Evolutionary conservation across 768 basidiomycete species (phyloP).

Genomic region (Leccinum arenicola): DNA sequence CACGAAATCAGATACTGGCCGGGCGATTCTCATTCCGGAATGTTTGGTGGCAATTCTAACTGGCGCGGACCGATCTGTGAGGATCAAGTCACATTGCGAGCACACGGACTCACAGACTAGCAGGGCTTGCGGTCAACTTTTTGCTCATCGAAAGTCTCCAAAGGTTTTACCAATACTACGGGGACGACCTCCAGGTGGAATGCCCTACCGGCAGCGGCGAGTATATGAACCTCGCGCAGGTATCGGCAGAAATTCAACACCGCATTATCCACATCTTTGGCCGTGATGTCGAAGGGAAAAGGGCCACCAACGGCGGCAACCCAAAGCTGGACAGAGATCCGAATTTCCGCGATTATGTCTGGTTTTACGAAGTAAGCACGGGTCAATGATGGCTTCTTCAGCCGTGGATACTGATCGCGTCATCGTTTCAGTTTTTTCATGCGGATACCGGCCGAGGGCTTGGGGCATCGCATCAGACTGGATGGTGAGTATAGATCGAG

Average conservation of each 20-base stretch:
- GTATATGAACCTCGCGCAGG: constrained; percentile 90
- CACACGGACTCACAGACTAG: neutral
- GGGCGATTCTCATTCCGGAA: constrained; percentile 93
- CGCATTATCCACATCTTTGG: constrained; percentile 98
- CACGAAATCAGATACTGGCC: constrained; percentile 98
- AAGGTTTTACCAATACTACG: constrained; percentile 97
- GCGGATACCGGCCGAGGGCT: constrained; percentile 90
- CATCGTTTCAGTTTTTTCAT: constrained; percentile 76
- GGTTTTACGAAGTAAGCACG: constrained; percentile 93
- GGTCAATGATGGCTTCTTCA: neutral
- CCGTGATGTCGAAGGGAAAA: constrained; percentile 80
- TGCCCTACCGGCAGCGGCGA: constrained; percentile 98
- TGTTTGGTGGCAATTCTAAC: constrained; percentile 99
- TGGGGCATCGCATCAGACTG: constrained; percentile 97
- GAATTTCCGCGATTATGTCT: constrained; percentile 94
- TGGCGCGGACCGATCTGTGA: constrained; percentile 91
- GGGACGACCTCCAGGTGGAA: constrained; percentile 88
- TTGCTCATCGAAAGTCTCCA: constrained; percentile 94
- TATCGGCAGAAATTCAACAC: constrained; percentile 98
- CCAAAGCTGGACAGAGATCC: constrained; percentile 86
- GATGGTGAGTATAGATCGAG: constrained; percentile 58
- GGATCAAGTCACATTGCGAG: constrained; percentile 14
- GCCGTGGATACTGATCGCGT: neutral
- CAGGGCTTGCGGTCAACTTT: constrained; percentile 94
- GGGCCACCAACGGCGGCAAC: constrained; percentile 92